These are phyloP conservation scores for Trichophyton rubrum DNA, from an alignment of 2,329 filamentous ascomycete species.

Conservation along the genomic window DNA sequence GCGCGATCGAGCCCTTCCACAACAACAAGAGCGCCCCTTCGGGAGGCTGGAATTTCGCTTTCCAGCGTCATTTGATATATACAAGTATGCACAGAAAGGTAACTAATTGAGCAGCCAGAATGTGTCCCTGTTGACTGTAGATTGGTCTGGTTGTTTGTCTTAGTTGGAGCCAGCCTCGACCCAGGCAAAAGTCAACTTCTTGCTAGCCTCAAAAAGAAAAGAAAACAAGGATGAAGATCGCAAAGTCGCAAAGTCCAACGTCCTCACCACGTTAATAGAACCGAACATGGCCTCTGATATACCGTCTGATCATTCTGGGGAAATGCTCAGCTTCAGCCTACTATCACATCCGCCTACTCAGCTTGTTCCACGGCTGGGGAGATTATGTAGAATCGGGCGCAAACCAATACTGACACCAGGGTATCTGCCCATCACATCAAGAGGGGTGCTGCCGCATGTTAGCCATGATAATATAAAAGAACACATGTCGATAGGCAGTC, in stretches of 20 bases:
- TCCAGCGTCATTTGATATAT: neutral
- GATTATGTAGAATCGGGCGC: constrained; percentile 50
- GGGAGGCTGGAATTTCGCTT: too few relatives aligned
- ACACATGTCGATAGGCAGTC: constrained; percentile 52
- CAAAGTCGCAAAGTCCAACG: neutral
- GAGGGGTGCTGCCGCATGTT: constrained; percentile 76
- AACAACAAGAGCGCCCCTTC: constrained; percentile 58
- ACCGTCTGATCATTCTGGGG: constrained; percentile 19
- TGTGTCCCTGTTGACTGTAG: neutral
- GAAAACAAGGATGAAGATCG: neutral
- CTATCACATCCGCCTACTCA: constrained; percentile 23
- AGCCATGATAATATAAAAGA: constrained; percentile 68
- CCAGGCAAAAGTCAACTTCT: neutral
- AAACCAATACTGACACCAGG: constrained; percentile 67
- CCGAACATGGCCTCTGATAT: constrained; percentile 16
- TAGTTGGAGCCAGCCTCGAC: neutral
- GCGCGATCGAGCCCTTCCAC: constrained; percentile 83
- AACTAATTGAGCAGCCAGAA: neutral
- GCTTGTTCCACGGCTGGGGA: constrained; percentile 52
- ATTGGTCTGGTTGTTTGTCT: neutral
- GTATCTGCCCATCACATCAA: constrained; percentile 66
- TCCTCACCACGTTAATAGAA: neutral
- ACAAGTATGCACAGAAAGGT: too few relatives aligned
- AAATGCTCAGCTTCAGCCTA: constrained; percentile 30
- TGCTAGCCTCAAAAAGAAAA: neutral